Evolutionary conservation across 257 asterid species (phyloP).

Genomic region (Nicotiana attenuata): DNA sequence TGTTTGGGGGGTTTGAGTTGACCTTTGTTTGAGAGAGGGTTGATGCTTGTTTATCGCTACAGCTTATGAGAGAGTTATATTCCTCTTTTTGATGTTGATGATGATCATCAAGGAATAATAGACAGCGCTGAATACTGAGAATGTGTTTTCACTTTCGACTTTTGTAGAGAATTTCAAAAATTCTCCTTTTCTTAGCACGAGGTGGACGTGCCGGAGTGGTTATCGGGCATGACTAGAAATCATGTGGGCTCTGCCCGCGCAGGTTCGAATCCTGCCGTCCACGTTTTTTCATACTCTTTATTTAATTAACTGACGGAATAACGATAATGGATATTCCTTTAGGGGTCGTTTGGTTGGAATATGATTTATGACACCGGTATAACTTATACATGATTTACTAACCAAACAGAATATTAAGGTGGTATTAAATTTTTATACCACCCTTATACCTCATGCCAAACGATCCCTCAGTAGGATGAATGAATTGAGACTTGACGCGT

Average conservation of each 20-base stretch:
- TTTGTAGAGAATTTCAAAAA: too few relatives aligned
- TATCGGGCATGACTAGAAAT: slow-evolving; percentile 14
- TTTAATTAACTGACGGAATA: neutral
- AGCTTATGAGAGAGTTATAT: neutral
- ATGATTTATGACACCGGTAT: too few relatives aligned
- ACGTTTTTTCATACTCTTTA: neutral
- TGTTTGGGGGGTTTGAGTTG: slow-evolving; percentile 24
- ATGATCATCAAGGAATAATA: neutral
- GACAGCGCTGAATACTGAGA: too few relatives aligned
- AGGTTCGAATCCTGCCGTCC: slow-evolving; percentile 27
- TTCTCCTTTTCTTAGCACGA: neutral
- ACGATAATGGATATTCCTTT: neutral
- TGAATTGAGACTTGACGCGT: neutral
- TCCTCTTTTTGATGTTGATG: neutral
- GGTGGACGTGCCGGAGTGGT: slow-evolving; percentile 24
- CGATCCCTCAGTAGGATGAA: neutral
- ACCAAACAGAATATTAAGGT: too few relatives aligned
- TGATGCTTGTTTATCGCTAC: slow-evolving; percentile 2
- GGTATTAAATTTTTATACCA: too few relatives aligned
- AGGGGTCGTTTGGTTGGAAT: too few relatives aligned
- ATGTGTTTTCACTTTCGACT: too few relatives aligned
- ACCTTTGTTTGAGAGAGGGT: neutral
- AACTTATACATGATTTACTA: too few relatives aligned
- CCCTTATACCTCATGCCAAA: too few relatives aligned
- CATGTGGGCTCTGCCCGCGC: slow-evolving; percentile 22